Percentiles rank a stretch among this genome's conserved stretches.
These are phyloP conservation scores for Pythium vanterpoolii DNA, from an alignment of 352 stramenopile genomes.

Conservation along the genomic window DNA sequence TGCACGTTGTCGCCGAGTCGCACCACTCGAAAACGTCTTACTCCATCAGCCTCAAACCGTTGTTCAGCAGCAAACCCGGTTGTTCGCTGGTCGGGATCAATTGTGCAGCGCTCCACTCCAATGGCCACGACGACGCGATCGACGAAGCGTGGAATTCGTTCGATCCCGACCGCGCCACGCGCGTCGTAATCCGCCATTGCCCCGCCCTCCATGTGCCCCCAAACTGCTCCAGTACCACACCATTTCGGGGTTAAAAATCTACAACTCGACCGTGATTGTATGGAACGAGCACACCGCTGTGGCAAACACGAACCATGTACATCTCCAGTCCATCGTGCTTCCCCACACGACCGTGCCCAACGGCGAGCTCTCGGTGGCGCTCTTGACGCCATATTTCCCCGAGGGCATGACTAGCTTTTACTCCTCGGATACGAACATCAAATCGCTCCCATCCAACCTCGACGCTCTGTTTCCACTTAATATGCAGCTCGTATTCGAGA, in stretches of 20 bases:
- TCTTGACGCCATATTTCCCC: constrained; percentile 12
- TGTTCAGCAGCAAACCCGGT: constrained; percentile 5
- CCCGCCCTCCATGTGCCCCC: background rate
- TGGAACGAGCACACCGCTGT: constrained; percentile 2
- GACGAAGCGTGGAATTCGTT: background rate
- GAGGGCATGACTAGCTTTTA: constrained; percentile 1
- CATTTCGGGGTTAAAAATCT: constrained; percentile 10
- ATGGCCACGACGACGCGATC: background rate
- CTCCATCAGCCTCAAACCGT: constrained; percentile 5
- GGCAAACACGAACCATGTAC: background rate
- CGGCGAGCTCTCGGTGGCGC: background rate
- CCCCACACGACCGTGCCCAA: background rate
- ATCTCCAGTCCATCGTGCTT: background rate
- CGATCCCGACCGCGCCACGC: background rate
- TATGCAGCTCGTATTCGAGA: constrained; percentile 16
- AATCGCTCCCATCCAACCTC: constrained; percentile 1
- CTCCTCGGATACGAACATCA: constrained; percentile 10
- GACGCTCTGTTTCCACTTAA: background rate
- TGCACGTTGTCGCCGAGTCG: constrained; percentile 9
- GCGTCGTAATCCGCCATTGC: constrained; percentile 18
- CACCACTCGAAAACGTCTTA: background rate
- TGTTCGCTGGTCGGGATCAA: constrained; percentile 17
- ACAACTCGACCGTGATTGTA: constrained; percentile 13
- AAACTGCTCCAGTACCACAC: background rate
- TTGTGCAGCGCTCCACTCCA: background rate